Conservation (phyloP, 495 filamentous ascomycete species). For the Geopyxis carbonaria region DNA sequence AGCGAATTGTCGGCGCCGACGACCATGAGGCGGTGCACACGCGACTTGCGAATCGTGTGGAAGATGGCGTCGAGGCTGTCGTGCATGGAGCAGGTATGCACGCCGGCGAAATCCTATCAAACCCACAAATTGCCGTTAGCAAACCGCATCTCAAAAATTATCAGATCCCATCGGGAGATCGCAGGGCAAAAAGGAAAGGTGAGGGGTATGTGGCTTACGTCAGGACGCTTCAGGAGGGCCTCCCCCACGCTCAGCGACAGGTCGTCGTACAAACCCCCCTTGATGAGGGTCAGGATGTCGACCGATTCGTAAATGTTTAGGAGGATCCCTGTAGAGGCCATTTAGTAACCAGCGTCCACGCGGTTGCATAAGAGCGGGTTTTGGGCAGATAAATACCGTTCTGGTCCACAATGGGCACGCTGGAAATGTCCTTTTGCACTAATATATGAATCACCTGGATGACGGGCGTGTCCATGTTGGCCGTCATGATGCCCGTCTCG, state of each 20-base stretch:
- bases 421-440: constrained; percentile 82
- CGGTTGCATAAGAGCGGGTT: neutral
- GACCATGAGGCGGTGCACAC: constrained; percentile 82
- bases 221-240: constrained; percentile 68
- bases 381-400: constrained; percentile 35
- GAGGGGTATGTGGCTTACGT: constrained; percentile 32
- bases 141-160: too few species aligned
- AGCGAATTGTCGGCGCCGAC: constrained; percentile 76
- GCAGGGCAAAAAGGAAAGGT: neutral
- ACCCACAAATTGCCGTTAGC: too few species aligned
- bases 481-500: constrained; percentile 61
- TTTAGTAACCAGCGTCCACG: neutral
- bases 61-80: constrained; percentile 92
- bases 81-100: constrained; percentile 85
- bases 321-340: constrained; percentile 49
- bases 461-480: constrained; percentile 80
- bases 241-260: constrained; percentile 75
- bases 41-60: constrained; percentile 84
- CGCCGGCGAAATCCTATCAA: constrained; percentile 70
- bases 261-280: constrained; percentile 83
- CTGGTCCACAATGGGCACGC: constrained; percentile 78
- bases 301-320: constrained; percentile 97
- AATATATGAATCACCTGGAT: constrained; percentile 92
- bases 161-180: too few species aligned
- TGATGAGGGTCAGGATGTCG: constrained; percentile 90